Conservation (phyloP, 2,329 filamentous ascomycete species). For the Venturia pyrina region DNA sequence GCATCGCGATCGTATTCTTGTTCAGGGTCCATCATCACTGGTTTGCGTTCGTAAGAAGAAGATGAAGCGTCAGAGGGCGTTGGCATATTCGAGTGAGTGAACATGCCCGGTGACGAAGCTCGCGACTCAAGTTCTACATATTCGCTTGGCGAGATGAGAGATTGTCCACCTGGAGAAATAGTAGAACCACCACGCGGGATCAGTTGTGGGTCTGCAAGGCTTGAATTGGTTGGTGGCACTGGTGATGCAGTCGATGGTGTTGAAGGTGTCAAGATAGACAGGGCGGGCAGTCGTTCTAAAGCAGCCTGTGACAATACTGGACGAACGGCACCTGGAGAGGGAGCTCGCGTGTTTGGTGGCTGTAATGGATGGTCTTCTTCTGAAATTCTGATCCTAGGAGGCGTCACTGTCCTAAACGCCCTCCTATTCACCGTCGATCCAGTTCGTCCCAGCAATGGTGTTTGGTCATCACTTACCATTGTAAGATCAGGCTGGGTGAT, state of each 20-base stretch:
- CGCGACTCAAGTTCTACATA: neutral
- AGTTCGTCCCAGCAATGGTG: neutral
- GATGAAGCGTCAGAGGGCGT: neutral
- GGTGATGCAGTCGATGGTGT: neutral
- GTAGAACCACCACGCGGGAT: neutral
- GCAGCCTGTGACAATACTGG: neutral
- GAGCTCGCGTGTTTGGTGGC: neutral
- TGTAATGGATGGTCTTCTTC: neutral
- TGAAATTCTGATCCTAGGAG: neutral
- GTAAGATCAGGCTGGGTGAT: neutral
- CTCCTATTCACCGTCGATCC: neutral
- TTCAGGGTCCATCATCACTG: neutral
- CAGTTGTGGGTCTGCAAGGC: neutral
- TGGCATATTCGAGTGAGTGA: neutral
- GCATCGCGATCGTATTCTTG: constrained; percentile 9
- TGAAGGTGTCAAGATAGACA: neutral
- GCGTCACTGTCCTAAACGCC: neutral
- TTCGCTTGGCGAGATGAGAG: neutral
- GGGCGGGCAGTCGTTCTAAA: neutral
- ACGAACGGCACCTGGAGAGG: neutral
- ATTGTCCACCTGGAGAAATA: neutral
- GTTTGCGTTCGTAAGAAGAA: neutral
- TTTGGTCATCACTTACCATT: neutral
- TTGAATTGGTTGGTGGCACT: neutral
- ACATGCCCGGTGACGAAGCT: neutral